These are phyloP conservation scores for Gentiana dahurica DNA, from an alignment of 257 asterid genomes.

Conservation along the genomic window DNA sequence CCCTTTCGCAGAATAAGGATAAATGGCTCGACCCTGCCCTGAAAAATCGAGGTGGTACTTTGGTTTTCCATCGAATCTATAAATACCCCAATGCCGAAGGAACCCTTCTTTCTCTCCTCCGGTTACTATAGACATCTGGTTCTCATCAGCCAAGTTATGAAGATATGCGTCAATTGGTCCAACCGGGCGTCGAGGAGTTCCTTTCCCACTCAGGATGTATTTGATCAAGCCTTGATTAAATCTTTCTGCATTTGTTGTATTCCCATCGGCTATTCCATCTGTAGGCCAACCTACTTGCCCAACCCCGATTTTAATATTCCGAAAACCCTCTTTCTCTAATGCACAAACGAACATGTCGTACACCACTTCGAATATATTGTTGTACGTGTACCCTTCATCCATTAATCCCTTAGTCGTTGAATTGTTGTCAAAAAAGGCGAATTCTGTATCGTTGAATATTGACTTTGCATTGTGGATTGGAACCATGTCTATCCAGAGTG, in stretches of 20 bases:
- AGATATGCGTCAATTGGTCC: conserved; percentile 41
- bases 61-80: conserved; percentile 53
- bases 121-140: conserved; percentile 28
- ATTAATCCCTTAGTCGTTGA: conserved; percentile 18
- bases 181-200: conserved; percentile 42
- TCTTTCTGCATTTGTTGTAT: conserved; percentile 24
- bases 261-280: conserved; percentile 38
- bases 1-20: conserved; percentile 36
- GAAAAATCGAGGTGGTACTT: conserved; percentile 46
- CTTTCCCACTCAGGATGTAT: conserved; percentile 35
- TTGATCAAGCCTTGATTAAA: conserved; percentile 47
- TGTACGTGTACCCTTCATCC: conserved; percentile 34
- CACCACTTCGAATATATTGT: conserved; percentile 55
- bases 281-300: conserved; percentile 92
- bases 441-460: conserved; percentile 34
- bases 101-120: conserved; percentile 41
- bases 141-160: conserved; percentile 58
- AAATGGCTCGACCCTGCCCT: conserved; percentile 22
- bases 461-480: conserved; percentile 46
- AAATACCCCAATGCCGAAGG: conserved; percentile 70
- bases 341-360: conserved; percentile 47
- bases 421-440: conserved; percentile 57
- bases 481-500: conserved; percentile 57
- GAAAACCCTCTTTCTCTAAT: conserved; percentile 26
- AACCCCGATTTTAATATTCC: conserved; percentile 23